These are phyloP conservation scores for Rubus parviflorus DNA, from an alignment of 306 rosid species.

Conservation along the genomic window DNA sequence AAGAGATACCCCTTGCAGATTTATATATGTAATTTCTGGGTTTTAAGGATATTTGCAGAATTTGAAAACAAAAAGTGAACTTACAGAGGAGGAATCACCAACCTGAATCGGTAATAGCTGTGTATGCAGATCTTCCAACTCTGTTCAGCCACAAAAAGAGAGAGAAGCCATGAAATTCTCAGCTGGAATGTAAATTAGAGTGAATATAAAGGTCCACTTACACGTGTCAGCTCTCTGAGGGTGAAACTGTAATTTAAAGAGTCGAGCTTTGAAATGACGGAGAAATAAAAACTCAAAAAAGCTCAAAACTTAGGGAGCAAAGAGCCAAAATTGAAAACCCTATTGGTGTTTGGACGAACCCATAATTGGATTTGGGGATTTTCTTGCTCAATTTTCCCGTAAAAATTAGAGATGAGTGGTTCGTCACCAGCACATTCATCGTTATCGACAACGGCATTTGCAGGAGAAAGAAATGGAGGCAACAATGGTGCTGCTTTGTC, in stretches of 20 bases:
- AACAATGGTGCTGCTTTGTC: conserved; percentile 42
- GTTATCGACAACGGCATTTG: conserved; percentile 63
- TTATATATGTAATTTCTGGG: not conserved
- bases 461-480: conserved; percentile 57
- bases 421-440: conserved; percentile 87
- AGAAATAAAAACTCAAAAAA: not conserved
- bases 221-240: not conserved
- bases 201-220: not conserved
- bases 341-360: not conserved
- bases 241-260: conserved; percentile 3
- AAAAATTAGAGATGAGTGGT: conserved; percentile 42
- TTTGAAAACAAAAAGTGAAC: not conserved
- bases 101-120: not conserved
- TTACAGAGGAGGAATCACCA: not conserved
- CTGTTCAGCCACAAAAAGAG: not conserved
- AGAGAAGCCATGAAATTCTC: not conserved
- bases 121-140: not conserved
- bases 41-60: not conserved
- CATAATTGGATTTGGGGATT: not conserved
- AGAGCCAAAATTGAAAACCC: conserved; percentile 1
- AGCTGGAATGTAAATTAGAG: not conserved
- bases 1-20: no score
- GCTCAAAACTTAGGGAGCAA: not conserved
- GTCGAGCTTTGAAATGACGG: not conserved
- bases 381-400: not conserved